Base-by-base conservation (phyloP, 2,329 filamentous ascomycete genomes). In the Fusarium kyushuense region DNA sequence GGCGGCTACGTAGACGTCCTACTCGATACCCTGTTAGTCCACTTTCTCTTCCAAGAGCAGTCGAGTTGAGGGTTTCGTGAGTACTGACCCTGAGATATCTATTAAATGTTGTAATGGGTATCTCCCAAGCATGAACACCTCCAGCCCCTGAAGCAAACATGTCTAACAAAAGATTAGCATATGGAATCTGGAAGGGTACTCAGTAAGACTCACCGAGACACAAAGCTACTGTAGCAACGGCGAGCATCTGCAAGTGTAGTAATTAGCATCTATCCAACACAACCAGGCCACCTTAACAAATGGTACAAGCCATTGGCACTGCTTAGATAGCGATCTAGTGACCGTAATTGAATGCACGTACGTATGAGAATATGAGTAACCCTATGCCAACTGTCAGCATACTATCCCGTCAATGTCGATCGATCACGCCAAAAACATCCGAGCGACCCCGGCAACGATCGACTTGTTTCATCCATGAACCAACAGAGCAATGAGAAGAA, bases 121-220 rank as follows among this genome's bases (percentile, higher is more conserved):
- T 75, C 51, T 78, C 76, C 76, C 76, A 78, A 0, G 53, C 69
- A 23, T 78, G 76, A 1, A 76, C 72, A 9, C 76, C 76, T 11
- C 73, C 74, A 27, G 60, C 65, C 5, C 65, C 67, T 5, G 30
- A 42, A 9, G 72, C 74, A 27, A 77, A 76, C 69, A 74, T 75
- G 29, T 76, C 75, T 77, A n/a, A 6, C 4, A 10, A 7, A n/a
- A 14, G 5, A 8, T 65, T 14, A 65, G 35, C 48, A 29, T 5
- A 4, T 4, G 11, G 10, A 9, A 5, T 11, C 5, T 11, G 5
- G 13, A 40, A 3, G 25, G 8, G 14, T 13, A 17, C 13, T 16
- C 1, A 2, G 16, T 7, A 17, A 3, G 9, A 56, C 69, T 63
- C 25, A 69, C 69, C 58, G 12, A 73, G 30, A 27, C 67, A 71